Conservation (phyloP, 2,329 filamentous ascomycete genomes). For the Rhynchosporium agropyri region DNA sequence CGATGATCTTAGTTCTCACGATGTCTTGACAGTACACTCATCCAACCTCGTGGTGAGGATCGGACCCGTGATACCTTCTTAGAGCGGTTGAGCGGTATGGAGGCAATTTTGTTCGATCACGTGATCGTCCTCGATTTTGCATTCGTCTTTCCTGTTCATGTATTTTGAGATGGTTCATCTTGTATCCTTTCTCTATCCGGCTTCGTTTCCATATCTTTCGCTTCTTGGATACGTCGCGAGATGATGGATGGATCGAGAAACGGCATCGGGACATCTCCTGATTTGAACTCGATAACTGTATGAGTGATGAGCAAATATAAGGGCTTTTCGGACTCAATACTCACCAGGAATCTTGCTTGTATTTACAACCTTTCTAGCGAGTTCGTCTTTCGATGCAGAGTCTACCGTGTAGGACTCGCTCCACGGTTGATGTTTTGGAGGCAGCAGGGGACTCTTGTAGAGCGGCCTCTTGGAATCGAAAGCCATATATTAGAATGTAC, state of each 20-base stretch:
- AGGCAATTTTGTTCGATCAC: neutral
- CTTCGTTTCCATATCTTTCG: constrained; percentile 28
- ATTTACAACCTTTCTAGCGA: constrained; percentile 19
- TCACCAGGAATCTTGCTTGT: constrained; percentile 21
- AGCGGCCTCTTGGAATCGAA: constrained; percentile 22
- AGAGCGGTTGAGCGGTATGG: neutral
- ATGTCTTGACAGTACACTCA: neutral
- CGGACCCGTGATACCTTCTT: neutral
- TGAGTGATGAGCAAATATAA: neutral
- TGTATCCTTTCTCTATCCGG: constrained; percentile 22
- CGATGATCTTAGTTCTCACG: neutral
- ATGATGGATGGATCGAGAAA: constrained; percentile 38
- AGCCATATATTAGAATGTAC: neutral
- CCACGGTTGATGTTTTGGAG: constrained; percentile 23
- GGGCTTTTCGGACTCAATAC: neutral
- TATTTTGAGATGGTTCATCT: neutral
- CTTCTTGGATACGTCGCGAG: constrained; percentile 26
- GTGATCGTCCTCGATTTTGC: neutral
- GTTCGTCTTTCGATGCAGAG: constrained; percentile 29
- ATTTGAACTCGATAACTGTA: constrained; percentile 34
- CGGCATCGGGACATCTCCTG: constrained; percentile 33
- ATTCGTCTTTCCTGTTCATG: neutral
- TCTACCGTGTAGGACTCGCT: constrained; percentile 31
- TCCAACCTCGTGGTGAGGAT: neutral
- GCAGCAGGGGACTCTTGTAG: constrained; percentile 29